A percentile compares a stretch with the other conserved stretches of the same genome.
Evolutionary conservation across 208 protist species (phyloP).

Genomic region (Polymyxa betae): DNA sequence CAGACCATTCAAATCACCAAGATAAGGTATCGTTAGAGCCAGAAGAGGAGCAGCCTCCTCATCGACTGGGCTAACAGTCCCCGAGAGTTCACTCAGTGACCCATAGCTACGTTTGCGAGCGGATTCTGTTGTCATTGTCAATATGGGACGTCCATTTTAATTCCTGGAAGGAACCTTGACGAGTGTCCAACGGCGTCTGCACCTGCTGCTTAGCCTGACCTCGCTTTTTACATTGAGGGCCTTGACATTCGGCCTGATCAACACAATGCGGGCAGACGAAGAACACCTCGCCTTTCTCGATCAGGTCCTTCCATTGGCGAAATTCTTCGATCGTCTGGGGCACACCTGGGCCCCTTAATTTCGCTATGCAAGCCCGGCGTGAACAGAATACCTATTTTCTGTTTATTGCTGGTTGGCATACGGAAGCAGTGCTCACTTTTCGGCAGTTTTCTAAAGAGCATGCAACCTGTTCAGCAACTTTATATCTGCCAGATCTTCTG

Average conservation of each 20-base stretch:
- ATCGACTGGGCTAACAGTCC: not conserved
- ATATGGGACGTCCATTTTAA: too few relatives aligned
- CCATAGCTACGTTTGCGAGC: not conserved
- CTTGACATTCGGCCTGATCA: conserved; percentile 32
- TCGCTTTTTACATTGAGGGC: conserved; percentile 35
- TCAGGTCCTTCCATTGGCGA: conserved; percentile 7
- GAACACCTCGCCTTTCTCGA: conserved; percentile 27
- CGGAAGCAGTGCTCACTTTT: not conserved
- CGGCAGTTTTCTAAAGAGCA: conserved; percentile 51
- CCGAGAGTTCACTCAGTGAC: not conserved
- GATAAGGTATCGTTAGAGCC: not conserved
- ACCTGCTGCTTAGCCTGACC: not conserved
- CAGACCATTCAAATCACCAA: not conserved
- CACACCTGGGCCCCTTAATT: not conserved
- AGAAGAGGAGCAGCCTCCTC: not conserved
- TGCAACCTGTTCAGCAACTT: conserved; percentile 39
- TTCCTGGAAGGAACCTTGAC: too few relatives aligned
- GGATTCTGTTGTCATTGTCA: not conserved
- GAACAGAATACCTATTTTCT: conserved; percentile 46
- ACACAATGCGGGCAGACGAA: conserved; percentile 39
- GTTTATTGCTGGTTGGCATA: not conserved
- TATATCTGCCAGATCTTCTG: not conserved
- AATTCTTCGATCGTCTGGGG: conserved; percentile 33
- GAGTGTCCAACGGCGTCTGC: not conserved
- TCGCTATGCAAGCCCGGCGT: conserved; percentile 31